Evolutionary conservation across 2,329 filamentous ascomycete genomes (phyloP).

Genomic region (Knufia petricola): DNA sequence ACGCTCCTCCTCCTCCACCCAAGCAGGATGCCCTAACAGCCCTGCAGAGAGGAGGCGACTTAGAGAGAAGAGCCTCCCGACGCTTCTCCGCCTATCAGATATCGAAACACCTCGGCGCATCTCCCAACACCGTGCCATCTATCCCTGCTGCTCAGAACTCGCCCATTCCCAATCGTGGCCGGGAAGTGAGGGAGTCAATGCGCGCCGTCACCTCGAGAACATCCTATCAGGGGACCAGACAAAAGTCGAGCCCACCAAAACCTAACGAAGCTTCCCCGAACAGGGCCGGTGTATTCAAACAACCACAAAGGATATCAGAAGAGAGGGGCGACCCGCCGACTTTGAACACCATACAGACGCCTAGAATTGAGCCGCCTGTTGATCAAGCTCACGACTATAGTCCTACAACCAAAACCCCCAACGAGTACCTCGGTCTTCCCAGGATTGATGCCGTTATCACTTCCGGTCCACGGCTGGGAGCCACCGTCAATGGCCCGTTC

Average conservation of each 20-base stretch:
- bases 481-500: conserved; percentile 51
- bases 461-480: conserved; percentile 38
- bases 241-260: conserved; percentile 22
- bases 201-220: conserved; percentile 56
- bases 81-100: conserved; percentile 96
- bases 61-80: conserved; percentile 84
- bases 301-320: conserved; percentile 51
- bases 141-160: conserved; percentile 69
- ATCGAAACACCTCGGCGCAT: conserved; percentile 77
- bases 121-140: conserved; percentile 73
- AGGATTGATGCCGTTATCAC: conserved; percentile 26
- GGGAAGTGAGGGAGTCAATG: conserved; percentile 77
- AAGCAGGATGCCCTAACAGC: conserved; percentile 83
- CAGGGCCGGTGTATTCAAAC: conserved; percentile 37
- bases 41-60: conserved; percentile 79
- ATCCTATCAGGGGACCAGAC: conserved; percentile 43
- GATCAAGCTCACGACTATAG: conserved; percentile 32
- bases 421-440: conserved; percentile 49
- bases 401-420: conserved; percentile 49
- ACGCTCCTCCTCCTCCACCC: conserved; percentile 46
- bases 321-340: conserved; percentile 32
- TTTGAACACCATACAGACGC: conserved; percentile 20
- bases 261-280: conserved; percentile 52
- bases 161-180: conserved; percentile 73
- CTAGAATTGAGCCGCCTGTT: conserved; percentile 29